Conservation (phyloP, 768 basidiomycete genomes). For the Punctularia strigosozonata region DNA sequence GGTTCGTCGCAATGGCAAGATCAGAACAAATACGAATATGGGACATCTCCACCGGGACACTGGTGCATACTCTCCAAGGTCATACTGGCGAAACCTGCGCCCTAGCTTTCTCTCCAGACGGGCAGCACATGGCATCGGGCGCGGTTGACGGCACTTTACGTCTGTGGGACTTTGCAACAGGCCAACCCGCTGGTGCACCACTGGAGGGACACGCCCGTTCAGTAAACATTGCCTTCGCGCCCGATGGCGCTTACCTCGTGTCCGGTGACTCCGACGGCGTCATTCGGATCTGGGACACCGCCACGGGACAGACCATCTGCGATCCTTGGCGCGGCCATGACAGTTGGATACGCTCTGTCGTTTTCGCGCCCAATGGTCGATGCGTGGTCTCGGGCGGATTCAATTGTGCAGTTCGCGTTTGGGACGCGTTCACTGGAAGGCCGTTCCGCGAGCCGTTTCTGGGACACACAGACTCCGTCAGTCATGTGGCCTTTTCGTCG, state of each 20-base stretch:
- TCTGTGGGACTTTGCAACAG: conserved; percentile 6
- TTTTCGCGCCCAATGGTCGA: background rate
- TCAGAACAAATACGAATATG: no score
- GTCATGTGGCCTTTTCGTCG: conserved; percentile 10
- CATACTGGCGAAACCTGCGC: background rate
- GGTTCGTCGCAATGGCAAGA: no score
- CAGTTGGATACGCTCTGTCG: background rate
- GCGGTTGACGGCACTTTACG: background rate
- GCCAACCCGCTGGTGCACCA: conserved; percentile 1
- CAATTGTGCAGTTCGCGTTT: background rate
- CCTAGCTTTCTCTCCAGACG: background rate
- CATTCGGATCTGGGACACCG: background rate
- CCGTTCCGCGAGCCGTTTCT: conserved; percentile 1
- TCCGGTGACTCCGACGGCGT: conserved; percentile 3
- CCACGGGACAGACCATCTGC: background rate
- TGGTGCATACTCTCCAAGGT: conserved; percentile 7
- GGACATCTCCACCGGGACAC: no score
- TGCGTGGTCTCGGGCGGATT: background rate
- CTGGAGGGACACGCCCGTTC: no score
- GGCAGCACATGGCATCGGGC: background rate
- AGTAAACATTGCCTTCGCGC: conserved; percentile 9
- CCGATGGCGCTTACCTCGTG: conserved; percentile 8
- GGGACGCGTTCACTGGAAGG: background rate
- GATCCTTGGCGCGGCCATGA: background rate
- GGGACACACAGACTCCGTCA: conserved; percentile 11